Base-by-base conservation (phyloP, 768 basidiomycete genomes). In the Lyophyllum shimeji region DNA sequence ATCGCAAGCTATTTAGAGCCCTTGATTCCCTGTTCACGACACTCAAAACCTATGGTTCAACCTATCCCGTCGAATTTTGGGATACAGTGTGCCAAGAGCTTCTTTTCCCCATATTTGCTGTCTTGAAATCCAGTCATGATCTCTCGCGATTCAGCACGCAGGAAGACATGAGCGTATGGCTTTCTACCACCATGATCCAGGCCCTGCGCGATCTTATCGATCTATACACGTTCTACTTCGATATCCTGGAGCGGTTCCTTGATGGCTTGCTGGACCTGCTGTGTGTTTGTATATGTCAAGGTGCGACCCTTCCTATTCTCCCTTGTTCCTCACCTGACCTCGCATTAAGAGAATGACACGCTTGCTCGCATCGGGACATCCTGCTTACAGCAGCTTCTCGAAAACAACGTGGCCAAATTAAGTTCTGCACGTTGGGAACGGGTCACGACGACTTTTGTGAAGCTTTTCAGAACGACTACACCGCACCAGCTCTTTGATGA, bases 161-260 rank as follows among this genome's bases (percentile, higher is more conserved):
- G 65, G 97, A 98, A 67, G 97, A 98, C 63, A 96, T 98, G 94
- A 97, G 94, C 64, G 95, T 99, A 24, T 99, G 97, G 97, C 73
- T 99, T 45, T 98, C 95, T 23, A 97, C 97, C 13, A 99, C 97
- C 2, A 95, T 99, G 91, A 97, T 98, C 48, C 95, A 98, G 67
- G 97, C 97, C 0, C 81, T 99, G 45, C 86, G 97, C 44, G 91
- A 98, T 71, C 80, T 98, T 58, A 91, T 99, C 56, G 93, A 96
- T 67, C 82, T 99, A 20, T 99, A 95, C 69, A 95, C 97, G 1
- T 92, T 86, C 74, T 95, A 94, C 76, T 98, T 98, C 67, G 88
- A 92, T 50, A 93, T 86, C 15, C 71, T 99, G 64, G 92, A 95
- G 62, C 83, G 90, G 34, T 91, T 90, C 71, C 76, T 98, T 37